Evolutionary conservation across 345 rosid genomes (phyloP).

Genomic region (Syzygium aromaticum): DNA sequence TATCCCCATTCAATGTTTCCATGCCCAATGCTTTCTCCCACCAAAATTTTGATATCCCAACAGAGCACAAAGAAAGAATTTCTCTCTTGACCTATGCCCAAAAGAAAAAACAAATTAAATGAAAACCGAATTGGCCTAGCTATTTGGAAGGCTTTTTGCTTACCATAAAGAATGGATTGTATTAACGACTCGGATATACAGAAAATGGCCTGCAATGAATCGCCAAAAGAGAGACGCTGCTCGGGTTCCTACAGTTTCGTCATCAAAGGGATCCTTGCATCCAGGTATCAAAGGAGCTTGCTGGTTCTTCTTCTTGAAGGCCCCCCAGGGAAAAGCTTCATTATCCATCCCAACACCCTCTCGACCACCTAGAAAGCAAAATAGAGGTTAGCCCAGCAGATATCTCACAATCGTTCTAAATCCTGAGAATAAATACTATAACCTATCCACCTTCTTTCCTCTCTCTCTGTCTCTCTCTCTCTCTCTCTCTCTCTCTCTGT

Average conservation of each 20-base stretch:
- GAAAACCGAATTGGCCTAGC: not conserved
- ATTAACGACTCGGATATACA: conserved; percentile 31
- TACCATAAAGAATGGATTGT: conserved; percentile 26
- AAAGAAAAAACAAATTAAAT: not conserved
- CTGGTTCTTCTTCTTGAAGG: conserved; percentile 74
- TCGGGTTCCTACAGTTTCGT: not conserved
- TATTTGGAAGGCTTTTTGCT: not conserved
- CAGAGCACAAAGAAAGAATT: not conserved
- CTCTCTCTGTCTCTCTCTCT: too few relatives aligned
- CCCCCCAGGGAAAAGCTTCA: conserved; percentile 97
- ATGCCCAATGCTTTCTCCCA: not conserved
- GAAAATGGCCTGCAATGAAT: conserved; percentile 13
- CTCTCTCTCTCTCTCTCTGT: not conserved
- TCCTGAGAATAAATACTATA: not conserved
- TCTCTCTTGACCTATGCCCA: not conserved
- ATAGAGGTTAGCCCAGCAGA: not conserved
- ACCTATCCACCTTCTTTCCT: not conserved
- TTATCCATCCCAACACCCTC: conserved; percentile 97
- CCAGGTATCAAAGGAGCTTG: conserved; percentile 58
- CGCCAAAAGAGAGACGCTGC: not conserved
- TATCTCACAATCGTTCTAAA: not conserved
- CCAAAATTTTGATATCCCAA: not conserved
- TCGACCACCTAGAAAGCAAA: conserved; percentile 67
- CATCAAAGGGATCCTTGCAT: not conserved
- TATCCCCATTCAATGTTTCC: not conserved